These are phyloP conservation scores for Hymenoscyphus occultus DNA, from an alignment of 2,329 filamentous ascomycete species.

Conservation along the genomic window DNA sequence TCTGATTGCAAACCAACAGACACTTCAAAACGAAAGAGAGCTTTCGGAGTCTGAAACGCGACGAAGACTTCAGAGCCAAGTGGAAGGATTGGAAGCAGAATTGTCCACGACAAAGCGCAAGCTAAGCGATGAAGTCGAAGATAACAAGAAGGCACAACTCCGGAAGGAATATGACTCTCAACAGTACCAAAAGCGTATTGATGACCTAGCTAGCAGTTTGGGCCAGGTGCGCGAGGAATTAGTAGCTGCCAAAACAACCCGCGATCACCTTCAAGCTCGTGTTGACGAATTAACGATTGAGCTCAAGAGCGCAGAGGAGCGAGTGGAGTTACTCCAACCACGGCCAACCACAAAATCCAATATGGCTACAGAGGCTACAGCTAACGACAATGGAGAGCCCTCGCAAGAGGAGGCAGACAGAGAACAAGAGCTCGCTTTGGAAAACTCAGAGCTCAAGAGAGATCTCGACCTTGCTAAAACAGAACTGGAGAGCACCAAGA, in stretches of 20 bases:
- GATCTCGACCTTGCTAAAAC: constrained; percentile 78
- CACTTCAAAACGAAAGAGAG: constrained; percentile 87
- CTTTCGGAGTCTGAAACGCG: constrained; percentile 77
- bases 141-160: constrained; percentile 75
- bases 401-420: constrained; percentile 57
- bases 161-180: constrained; percentile 88
- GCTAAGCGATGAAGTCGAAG: constrained; percentile 77
- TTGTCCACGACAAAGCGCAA: constrained; percentile 77
- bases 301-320: constrained; percentile 84
- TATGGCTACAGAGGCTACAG: constrained; percentile 41
- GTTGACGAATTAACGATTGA: constrained; percentile 89
- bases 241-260: constrained; percentile 78
- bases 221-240: constrained; percentile 82
- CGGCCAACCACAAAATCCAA: constrained; percentile 64
- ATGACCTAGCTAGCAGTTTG: constrained; percentile 80
- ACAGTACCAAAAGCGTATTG: constrained; percentile 85
- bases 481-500: constrained; percentile 77
- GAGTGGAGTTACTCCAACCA: constrained; percentile 77
- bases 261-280: constrained; percentile 83
- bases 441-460: constrained; percentile 82
- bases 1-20: constrained; percentile 80
- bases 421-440: constrained; percentile 77
- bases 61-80: constrained; percentile 72
- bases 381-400: constrained; percentile 43
- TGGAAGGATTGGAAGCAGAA: constrained; percentile 78